These are phyloP conservation scores for Angophora floribunda DNA, from an alignment of 345 rosid genomes.

Conservation along the genomic window DNA sequence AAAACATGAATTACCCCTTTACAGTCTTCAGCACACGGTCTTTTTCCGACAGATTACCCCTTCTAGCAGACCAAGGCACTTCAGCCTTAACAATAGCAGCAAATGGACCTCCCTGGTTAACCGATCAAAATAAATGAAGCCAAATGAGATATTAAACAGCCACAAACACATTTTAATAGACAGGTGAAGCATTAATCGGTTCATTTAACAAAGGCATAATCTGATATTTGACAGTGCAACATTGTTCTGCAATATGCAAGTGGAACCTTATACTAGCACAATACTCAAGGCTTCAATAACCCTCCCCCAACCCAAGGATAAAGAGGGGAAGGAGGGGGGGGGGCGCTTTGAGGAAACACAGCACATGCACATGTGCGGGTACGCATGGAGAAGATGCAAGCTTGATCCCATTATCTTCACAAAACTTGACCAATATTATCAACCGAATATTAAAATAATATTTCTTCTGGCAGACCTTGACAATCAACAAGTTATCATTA, in stretches of 20 bases:
- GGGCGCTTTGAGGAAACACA: neutral
- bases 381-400: neutral
- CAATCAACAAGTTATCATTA: neutral
- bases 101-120: slow-evolving; percentile 48
- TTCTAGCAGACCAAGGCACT: slow-evolving; percentile 62
- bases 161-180: neutral
- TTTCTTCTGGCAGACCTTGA: neutral
- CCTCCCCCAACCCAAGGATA: neutral
- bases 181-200: neutral
- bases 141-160: neutral
- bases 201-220: neutral
- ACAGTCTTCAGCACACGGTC: slow-evolving; percentile 62
- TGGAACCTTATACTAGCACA: neutral
- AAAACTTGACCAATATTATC: neutral
- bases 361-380: neutral
- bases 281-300: neutral
- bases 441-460: neutral
- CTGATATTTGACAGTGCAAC: neutral
- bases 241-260: neutral
- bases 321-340: neutral
- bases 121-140: neutral
- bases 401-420: neutral
- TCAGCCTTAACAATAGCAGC: slow-evolving; percentile 53
- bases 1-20: slow-evolving; percentile 44
- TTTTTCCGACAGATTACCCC: slow-evolving; percentile 53